Evolutionary conservation across 169 alveolate genomes (phyloP).

Genomic region (Cryptosporidium ubiquitum): DNA sequence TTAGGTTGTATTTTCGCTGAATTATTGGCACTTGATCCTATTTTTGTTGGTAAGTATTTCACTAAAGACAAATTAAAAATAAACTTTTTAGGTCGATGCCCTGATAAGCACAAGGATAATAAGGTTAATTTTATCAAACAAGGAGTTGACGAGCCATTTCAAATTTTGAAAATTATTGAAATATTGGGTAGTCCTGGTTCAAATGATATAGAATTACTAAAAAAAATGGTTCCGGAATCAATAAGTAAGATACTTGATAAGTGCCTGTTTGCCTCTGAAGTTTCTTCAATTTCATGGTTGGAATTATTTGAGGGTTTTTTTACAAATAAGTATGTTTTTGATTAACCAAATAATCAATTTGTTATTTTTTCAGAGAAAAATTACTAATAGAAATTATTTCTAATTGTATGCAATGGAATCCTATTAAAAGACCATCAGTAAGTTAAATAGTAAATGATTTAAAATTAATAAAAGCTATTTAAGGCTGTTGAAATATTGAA

Average conservation of each 20-base stretch:
- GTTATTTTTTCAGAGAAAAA: constrained; percentile 30
- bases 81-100: constrained; percentile 61
- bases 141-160: constrained; percentile 68
- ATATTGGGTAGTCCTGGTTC: constrained; percentile 44
- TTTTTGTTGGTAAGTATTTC: constrained; percentile 63
- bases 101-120: constrained; percentile 19
- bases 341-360: not conserved
- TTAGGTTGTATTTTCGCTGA: constrained; percentile 66
- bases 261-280: not conserved
- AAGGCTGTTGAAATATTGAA: constrained; percentile 46
- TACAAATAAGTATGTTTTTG: constrained; percentile 33
- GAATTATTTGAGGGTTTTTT: constrained; percentile 46
- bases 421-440: constrained; percentile 62
- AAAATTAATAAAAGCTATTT: not conserved
- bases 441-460: not conserved
- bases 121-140: constrained; percentile 1
- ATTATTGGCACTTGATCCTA: constrained; percentile 40
- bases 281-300: constrained; percentile 41
- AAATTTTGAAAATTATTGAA: constrained; percentile 50
- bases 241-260: not conserved
- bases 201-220: constrained; percentile 2
- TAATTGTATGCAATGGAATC: constrained; percentile 60
- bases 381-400: constrained; percentile 16
- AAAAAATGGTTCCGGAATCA: constrained; percentile 18
- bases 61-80: not conserved